Base-by-base conservation (phyloP, 2,329 filamentous ascomycete species). In the Colletotrichum sidae region DNA sequence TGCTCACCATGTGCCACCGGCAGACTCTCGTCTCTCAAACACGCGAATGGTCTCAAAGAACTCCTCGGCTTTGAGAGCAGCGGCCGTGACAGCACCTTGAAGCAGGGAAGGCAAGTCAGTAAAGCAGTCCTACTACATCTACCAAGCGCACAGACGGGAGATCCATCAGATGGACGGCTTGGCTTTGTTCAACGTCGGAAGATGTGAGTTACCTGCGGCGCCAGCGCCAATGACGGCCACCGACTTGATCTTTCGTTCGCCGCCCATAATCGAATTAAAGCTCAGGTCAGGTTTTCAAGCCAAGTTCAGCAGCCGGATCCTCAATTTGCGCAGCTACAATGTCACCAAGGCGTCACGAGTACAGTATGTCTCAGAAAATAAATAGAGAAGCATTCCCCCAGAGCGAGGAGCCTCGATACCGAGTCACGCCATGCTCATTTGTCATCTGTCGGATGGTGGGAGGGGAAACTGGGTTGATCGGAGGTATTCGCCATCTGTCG, bases 1-100 rank as follows among this genome's bases (percentile, higher is more conserved):
- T 81, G 0, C 81, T 25, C 25, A 83, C 81, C 81, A 84, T 69
- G 80, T 83, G 13, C 82, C 82, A 1, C 81, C 82, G 0, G 82
- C 68, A 0, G 76, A 75, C 53, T 79, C 80, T 13, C 81, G 71
- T 9, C 78, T 69, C 59, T 84, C 79, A 71, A 81, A 83, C 0
- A 83, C 78, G 2, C 71, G 73, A 8, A 82, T 80, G 0, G 69
- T 70, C 8, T 81, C 76, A 69, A 80, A 83, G 49, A 76, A 80
- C 9, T 78, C 77, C 69, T 83, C 81, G 0, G 80, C 77, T 37
- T 80, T 77, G 11, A 85, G 73, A 1, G 83, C 81, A 0, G 82
- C 81, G 0, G 81, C 82, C 0, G 83, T 79, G 2, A 81, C 72
- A 2, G 81, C 79, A n/a, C 83, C 83, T 84, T 47, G 55, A 8